These are phyloP conservation scores for Capronia epimyces DNA, from an alignment of 2,329 filamentous ascomycete species.

Conservation along the genomic window DNA sequence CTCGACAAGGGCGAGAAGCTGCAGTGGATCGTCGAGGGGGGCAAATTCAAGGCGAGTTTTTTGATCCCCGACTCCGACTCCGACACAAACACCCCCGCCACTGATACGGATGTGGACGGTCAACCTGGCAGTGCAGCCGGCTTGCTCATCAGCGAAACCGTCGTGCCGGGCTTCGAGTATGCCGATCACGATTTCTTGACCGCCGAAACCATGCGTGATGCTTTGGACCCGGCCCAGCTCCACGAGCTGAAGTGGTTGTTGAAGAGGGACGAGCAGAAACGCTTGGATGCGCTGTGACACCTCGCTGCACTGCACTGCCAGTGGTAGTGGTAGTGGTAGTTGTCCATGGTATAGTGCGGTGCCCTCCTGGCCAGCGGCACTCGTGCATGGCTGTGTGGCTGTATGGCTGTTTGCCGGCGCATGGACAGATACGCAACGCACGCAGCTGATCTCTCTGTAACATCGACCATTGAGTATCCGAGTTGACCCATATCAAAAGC, in stretches of 20 bases:
- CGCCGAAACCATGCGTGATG: slow-evolving; percentile 44
- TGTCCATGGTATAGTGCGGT: neutral
- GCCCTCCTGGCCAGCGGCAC: too few relatives aligned
- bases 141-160: slow-evolving; percentile 62
- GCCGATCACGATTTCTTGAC: slow-evolving; percentile 63
- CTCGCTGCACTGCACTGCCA: neutral
- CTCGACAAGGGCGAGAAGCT: slow-evolving; percentile 55
- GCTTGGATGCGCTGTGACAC: slow-evolving; percentile 5
- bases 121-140: slow-evolving; percentile 39
- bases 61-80: slow-evolving; percentile 44
- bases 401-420: too few relatives aligned
- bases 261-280: slow-evolving; percentile 25
- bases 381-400: too few relatives aligned
- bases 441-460: too few relatives aligned
- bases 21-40: slow-evolving; percentile 65
- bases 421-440: too few relatives aligned
- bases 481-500: too few relatives aligned
- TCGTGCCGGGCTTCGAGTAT: slow-evolving; percentile 63
- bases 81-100: neutral
- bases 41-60: slow-evolving; percentile 61
- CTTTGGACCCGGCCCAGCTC: slow-evolving; percentile 50
- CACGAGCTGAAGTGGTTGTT: slow-evolving; percentile 42
- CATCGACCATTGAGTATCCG: too few relatives aligned
- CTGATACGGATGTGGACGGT: neutral
- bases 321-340: neutral